Evolutionary conservation across 495 filamentous ascomycete genomes (phyloP).

Genomic region (Trichoderma orchidacearum): DNA sequence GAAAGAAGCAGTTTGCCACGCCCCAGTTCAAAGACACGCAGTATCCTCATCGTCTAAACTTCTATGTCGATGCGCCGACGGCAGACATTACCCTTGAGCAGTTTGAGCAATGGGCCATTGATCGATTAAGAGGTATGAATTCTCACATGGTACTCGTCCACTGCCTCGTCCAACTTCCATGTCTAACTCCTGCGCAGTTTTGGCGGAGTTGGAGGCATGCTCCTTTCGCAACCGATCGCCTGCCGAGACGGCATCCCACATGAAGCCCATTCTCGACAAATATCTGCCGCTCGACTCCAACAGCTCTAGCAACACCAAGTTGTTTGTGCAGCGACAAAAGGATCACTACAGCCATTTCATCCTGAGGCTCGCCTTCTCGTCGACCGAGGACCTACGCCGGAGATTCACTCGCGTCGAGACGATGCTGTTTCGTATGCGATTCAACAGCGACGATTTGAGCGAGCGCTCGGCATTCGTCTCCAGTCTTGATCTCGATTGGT

Average conservation of each 20-base stretch:
- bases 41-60: slow-evolving; percentile 80
- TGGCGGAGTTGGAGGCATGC: slow-evolving; percentile 91
- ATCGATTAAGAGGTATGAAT: slow-evolving; percentile 58
- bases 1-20: slow-evolving; percentile 75
- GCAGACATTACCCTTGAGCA: slow-evolving; percentile 93
- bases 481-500: slow-evolving; percentile 62
- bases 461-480: slow-evolving; percentile 70
- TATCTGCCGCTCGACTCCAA: slow-evolving; percentile 75
- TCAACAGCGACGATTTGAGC: slow-evolving; percentile 50
- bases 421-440: slow-evolving; percentile 72
- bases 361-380: slow-evolving; percentile 81
- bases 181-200: slow-evolving; percentile 40
- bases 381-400: slow-evolving; percentile 80
- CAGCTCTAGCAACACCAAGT: slow-evolving; percentile 39
- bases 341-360: slow-evolving; percentile 99
- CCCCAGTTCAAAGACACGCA: slow-evolving; percentile 56
- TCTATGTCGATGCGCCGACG: slow-evolving; percentile 79
- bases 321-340: slow-evolving; percentile 70
- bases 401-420: slow-evolving; percentile 80
- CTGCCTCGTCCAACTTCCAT: not conserved
- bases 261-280: slow-evolving; percentile 71
- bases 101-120: slow-evolving; percentile 99
- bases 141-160: not conserved
- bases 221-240: slow-evolving; percentile 81
- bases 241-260: slow-evolving; percentile 63